phyloP scores from a whole-genome alignment of 371 early-diverging fungal genomes.

The Mucor piriformis region DNA sequence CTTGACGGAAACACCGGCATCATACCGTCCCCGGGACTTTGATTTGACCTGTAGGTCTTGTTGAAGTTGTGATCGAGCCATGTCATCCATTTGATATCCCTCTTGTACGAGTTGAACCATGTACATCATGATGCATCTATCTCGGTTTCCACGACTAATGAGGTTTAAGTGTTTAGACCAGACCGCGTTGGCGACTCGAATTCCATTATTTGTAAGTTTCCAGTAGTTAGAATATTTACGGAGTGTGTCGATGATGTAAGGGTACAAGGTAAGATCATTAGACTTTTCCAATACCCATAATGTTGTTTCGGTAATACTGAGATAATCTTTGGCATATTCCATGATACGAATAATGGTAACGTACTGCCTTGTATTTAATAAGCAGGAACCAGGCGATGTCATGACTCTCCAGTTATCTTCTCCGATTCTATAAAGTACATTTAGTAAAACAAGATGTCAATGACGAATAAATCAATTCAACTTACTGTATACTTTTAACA shows the following conservation, averaged over 20 bases:
- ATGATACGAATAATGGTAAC: conserved; percentile 61
- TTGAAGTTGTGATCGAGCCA: conserved; percentile 36
- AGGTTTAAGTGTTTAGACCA: conserved; percentile 51
- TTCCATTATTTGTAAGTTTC: conserved; percentile 46
- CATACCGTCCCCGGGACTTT: conserved; percentile 21
- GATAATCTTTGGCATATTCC: conserved; percentile 60
- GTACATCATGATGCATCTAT: conserved; percentile 53
- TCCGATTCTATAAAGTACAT: conserved; percentile 54
- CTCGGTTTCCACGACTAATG: conserved; percentile 33
- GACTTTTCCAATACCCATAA: conserved; percentile 72
- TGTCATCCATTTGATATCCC: conserved; percentile 41
- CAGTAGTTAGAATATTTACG: conserved; percentile 62
- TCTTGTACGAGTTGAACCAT: conserved; percentile 52
- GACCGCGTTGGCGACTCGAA: conserved; percentile 33
- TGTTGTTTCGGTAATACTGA: conserved; percentile 55
- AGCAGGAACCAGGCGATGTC: conserved; percentile 76
- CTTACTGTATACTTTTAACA: conserved; percentile 69
- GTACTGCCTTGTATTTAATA: conserved; percentile 75
- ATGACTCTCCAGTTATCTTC: conserved; percentile 84
- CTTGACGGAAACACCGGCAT: conserved; percentile 25
- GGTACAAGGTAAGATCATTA: conserved; percentile 50
- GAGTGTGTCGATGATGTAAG: conserved; percentile 58
- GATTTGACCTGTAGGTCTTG: conserved; percentile 46
- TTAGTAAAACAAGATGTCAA: background rate
- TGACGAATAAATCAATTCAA: background rate